These are phyloP conservation scores for Penicillium aurantiogriseum DNA, from an alignment of 2,329 filamentous ascomycete species.

Conservation along the genomic window DNA sequence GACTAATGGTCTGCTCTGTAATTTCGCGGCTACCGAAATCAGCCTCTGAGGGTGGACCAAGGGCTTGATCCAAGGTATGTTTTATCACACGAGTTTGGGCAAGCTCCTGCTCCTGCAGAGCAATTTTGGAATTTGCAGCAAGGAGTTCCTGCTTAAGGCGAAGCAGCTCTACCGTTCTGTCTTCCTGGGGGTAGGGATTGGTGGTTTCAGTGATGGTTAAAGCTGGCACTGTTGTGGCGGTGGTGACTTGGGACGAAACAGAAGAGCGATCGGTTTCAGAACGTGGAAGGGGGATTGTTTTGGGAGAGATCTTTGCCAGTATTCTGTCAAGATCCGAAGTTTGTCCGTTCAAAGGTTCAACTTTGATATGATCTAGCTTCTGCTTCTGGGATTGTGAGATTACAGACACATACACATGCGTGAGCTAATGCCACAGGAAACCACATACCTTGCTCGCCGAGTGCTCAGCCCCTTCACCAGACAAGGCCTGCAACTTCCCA, in stretches of 20 bases:
- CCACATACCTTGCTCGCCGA: constrained; percentile 40
- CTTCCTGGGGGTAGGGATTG: constrained; percentile 18
- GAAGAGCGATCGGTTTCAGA: constrained; percentile 24
- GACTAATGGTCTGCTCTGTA: constrained; percentile 51
- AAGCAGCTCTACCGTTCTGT: constrained; percentile 51
- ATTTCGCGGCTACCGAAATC: constrained; percentile 52
- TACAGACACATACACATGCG: neutral
- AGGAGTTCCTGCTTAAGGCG: constrained; percentile 58
- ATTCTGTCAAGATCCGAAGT: constrained; percentile 63
- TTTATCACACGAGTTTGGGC: constrained; percentile 60
- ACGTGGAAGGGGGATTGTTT: constrained; percentile 19
- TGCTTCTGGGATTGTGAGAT: constrained; percentile 47
- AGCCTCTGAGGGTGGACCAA: constrained; percentile 54
- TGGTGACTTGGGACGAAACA: constrained; percentile 18
- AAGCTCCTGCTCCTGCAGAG: constrained; percentile 60
- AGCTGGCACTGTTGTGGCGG: constrained; percentile 13
- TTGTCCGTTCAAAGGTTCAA: constrained; percentile 28
- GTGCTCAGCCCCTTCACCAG: constrained; percentile 25
- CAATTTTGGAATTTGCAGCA: constrained; percentile 57
- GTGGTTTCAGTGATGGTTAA: constrained; percentile 10
- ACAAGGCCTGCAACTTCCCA: constrained; percentile 31
- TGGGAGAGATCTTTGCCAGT: constrained; percentile 43
- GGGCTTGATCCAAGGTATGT: constrained; percentile 60
- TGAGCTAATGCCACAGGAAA: neutral
- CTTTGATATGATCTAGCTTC: constrained; percentile 45